Base-by-base conservation (phyloP, 306 rosid species). In the Fagus crenata region DNA sequence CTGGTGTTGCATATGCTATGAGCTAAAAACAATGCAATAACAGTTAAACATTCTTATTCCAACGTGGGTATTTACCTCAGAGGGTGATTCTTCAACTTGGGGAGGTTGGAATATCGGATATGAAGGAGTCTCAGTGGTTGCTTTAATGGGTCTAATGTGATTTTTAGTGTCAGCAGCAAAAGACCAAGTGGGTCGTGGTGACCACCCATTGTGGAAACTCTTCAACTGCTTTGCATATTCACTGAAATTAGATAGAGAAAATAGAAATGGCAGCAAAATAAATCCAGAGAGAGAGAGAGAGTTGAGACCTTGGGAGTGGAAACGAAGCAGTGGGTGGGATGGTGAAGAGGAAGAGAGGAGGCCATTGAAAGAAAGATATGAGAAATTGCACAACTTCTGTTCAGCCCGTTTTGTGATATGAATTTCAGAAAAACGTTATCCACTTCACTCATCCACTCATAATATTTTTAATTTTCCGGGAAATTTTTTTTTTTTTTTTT, bases 71-170 rank as follows among this genome's bases (percentile, higher is more conserved):
- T 42, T 83, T 75, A 92, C 98, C 89, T 92, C 90, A 49, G 97
- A 88, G 0, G 86, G 3, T 32, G 92, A 72, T 2, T 89, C 89
- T 54, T 92, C 92, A 35, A 39, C 76, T 69, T 86, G 64, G 59
- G 84, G 78, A 73, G 89, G 75, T 58, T 86, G 92, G 73, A 90
- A 74, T 80, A 95, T 76, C 4, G 98, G 92, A 85, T 85, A 95
- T 22, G 87, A 75, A 15, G 92, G 71, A 69, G 84, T 70, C 65
- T 76, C 89, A 33, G 90, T 67, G 5, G 86, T 77, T 67, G 97
- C 92, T 79, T 80, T 87, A 55, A 90, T 82, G 83, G 89, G 87
- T 46, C 61, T 88, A 5, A 49, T 64, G 76, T 74, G 89, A 73
- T 42, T 72, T 61, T 80, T 65, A 78, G 81, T 46, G 83, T 73